Evolutionary conservation across 1,284 basidiomycete genomes (phyloP), one percentile per base, ranked within the genome.

Genomic region (Austroboletus niveus): DNA sequence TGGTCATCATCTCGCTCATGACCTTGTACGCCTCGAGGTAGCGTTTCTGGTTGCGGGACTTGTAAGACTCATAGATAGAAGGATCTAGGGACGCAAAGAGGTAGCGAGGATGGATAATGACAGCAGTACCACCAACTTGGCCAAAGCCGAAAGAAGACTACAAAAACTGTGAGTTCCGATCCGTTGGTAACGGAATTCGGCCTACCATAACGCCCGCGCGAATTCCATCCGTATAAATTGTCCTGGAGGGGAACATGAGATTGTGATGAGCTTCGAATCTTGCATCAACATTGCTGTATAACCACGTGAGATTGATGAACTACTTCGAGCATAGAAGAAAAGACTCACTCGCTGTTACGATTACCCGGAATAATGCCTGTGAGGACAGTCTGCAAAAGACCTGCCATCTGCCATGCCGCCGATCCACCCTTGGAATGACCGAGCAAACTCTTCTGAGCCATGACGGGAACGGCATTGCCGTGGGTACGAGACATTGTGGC

Each of bases 91-190:
- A 80, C 48, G 87, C 96, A 59, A 94, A 87, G 57, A 98, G 80
- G 76, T 93, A 94, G 60, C 92, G 89, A 47, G 97, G 94, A 72
- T 99, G 88, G 51, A 99, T 70, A 60, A 98, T 77, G 57, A 96
- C 80, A 45, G 86, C 89, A 56, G 89, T 92, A 56, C 96, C 97
- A 57, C 96, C 97, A 59, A 98, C 95, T 82, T 99, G 97, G 64
- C 96, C 97, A 79, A 99, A 99, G 63, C 97, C 97, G 76, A 99
- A 99, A 17, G 94, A 98, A 4, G 96, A 98, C 80, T 87, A 53
- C 17, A 44, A 51, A 57, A 46, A 11, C 35, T 32, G 2, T 58
- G n/a, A 57, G 47, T 24, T 20, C 5, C 8, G 3, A 5, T 20
- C 2, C 29, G 29, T 42, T 38, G 8, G n/a, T 5, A 10, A 20